Percentiles rank a stretch among this genome's conserved stretches.
Conservation (phyloP, 2,329 filamentous ascomycete species). For the Colletotrichum acutatum region DNA sequence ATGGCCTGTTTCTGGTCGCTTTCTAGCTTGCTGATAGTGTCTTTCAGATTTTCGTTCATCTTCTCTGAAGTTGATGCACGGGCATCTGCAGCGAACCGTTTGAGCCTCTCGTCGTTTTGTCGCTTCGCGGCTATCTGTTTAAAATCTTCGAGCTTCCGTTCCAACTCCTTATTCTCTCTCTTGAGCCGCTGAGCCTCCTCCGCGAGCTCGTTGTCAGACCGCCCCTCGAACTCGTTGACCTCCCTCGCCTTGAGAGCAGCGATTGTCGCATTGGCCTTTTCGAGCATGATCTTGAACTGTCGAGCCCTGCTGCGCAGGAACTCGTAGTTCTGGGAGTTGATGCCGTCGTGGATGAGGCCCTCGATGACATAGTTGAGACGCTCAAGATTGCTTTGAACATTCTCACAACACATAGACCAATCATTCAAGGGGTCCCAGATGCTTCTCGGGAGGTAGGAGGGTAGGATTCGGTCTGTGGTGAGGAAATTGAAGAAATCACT, state of each 20-base stretch:
- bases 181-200: not conserved
- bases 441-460: not conserved
- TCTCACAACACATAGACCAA: not conserved
- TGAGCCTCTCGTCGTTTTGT: not conserved
- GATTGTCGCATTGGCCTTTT: not conserved
- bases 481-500: not conserved
- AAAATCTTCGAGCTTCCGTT: not conserved
- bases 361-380: not conserved
- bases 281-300: not conserved
- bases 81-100: not conserved
- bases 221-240: not conserved
- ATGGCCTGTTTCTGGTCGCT: not conserved
- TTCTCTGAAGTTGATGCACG: not conserved
- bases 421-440: not conserved
- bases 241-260: not conserved
- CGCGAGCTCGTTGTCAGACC: not conserved
- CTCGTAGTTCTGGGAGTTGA: not conserved
- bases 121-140: not conserved
- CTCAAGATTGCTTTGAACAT: not conserved
- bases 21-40: not conserved
- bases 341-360: not conserved
- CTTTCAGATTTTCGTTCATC: not conserved
- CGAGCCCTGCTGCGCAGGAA: not conserved
- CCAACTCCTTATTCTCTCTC: not conserved
- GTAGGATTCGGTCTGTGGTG: not conserved